A percentile compares a stretch with the other conserved stretches of the same genome.
These are phyloP conservation scores for Ramaria rubella DNA, from an alignment of 768 basidiomycete genomes.

Conservation along the genomic window DNA sequence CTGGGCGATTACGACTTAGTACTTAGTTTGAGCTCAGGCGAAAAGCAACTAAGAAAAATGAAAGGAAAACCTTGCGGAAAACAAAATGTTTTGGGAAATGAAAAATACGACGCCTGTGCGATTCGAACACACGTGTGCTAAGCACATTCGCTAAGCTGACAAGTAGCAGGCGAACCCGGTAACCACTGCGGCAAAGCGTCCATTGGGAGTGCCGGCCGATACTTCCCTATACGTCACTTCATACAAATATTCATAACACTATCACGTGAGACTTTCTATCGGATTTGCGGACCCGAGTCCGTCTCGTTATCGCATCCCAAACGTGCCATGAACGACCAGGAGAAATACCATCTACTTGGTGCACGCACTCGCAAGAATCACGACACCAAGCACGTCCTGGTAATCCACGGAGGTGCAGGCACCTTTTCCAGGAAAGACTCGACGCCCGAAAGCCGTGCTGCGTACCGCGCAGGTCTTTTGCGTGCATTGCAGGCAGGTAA, in stretches of 20 bases:
- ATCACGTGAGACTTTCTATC: background rate
- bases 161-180: slow-evolving; percentile 75
- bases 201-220: too few species aligned
- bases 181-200: slow-evolving; percentile 88
- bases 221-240: background rate
- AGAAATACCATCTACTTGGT: background rate
- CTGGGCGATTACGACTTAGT: too few species aligned
- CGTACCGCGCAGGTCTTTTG: slow-evolving; percentile 50
- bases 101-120: slow-evolving; percentile 21
- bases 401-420: slow-evolving; percentile 78
- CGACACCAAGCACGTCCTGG: slow-evolving; percentile 36
- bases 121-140: slow-evolving; percentile 24
- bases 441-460: slow-evolving; percentile 52
- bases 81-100: background rate
- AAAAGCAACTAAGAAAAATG: background rate
- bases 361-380: background rate
- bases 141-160: slow-evolving; percentile 20
- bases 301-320: background rate
- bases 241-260: background rate
- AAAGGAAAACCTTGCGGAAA: background rate
- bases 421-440: slow-evolving; percentile 52
- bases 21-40: too few species aligned
- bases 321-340: background rate
- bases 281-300: background rate
- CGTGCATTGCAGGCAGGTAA: slow-evolving; percentile 58